phyloP scores from a whole-genome alignment of 1,284 basidiomycete genomes.

The Apiotrichum sp. region DNA sequence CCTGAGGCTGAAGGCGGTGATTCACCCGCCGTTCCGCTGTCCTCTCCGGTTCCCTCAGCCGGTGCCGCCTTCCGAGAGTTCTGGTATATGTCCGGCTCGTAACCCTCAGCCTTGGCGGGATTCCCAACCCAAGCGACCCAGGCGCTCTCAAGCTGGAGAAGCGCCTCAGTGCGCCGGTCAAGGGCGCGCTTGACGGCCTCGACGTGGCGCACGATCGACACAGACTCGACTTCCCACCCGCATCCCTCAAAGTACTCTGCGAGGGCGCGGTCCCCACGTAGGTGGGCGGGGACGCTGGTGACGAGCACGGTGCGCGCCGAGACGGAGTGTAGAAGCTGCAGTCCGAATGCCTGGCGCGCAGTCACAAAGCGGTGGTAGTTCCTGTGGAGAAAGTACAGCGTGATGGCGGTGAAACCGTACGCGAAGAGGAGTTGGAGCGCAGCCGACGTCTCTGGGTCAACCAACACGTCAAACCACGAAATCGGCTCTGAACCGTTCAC shows the following conservation, averaged over 20 bases:
- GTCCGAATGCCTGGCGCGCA: slow-evolving; percentile 85
- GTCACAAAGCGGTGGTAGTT: slow-evolving; percentile 86
- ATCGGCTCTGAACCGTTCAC: not conserved
- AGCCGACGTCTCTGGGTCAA: slow-evolving; percentile 76
- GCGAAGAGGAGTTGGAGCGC: slow-evolving; percentile 86
- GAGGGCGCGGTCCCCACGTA: slow-evolving; percentile 74
- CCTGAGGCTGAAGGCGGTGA: not conserved
- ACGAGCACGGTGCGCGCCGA: slow-evolving; percentile 89
- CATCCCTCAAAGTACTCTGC: slow-evolving; percentile 87
- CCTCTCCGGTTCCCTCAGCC: slow-evolving; percentile 9
- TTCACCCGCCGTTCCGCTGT: slow-evolving; percentile 49
- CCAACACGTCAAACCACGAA: slow-evolving; percentile 60
- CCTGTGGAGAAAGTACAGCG: slow-evolving; percentile 76
- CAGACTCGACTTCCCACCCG: slow-evolving; percentile 52
- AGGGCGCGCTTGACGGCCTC: slow-evolving; percentile 65
- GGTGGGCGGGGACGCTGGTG: slow-evolving; percentile 70
- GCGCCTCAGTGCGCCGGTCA: slow-evolving; percentile 67
- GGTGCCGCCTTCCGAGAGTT: not conserved
- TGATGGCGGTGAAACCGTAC: slow-evolving; percentile 81
- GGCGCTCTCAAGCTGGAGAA: slow-evolving; percentile 69
- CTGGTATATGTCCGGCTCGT: slow-evolving; percentile 34
- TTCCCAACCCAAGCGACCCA: slow-evolving; percentile 92
- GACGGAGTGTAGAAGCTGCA: slow-evolving; percentile 89
- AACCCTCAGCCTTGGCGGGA: slow-evolving; percentile 57
- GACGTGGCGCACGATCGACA: slow-evolving; percentile 81